Evolutionary conservation across 352 stramenopile genomes (phyloP).

Genomic region (Pythium monospermum): DNA sequence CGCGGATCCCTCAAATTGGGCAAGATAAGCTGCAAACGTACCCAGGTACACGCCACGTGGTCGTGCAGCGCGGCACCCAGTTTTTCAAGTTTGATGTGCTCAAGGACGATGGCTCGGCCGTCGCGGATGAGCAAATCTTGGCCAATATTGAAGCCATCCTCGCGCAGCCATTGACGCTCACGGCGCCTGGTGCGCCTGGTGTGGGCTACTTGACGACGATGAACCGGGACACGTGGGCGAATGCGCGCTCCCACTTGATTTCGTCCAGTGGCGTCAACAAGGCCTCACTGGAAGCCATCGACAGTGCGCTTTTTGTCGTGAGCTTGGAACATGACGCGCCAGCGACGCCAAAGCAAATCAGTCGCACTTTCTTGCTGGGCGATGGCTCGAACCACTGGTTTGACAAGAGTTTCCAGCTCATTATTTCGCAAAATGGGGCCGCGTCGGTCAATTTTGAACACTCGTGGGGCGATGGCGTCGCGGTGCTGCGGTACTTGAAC

Average conservation of each 20-base stretch:
- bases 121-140: conserved; percentile 78
- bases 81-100: conserved; percentile 89
- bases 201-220: conserved; percentile 79
- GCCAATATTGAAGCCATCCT: conserved; percentile 83
- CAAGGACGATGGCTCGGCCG: conserved; percentile 41
- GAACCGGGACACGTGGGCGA: conserved; percentile 79
- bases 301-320: conserved; percentile 84
- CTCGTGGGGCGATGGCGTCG: conserved; percentile 86
- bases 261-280: conserved; percentile 50
- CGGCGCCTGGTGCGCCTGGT: conserved; percentile 32
- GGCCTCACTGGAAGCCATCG: conserved; percentile 71
- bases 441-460: conserved; percentile 90
- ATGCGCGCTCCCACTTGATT: conserved; percentile 54
- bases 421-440: conserved; percentile 74
- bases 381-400: conserved; percentile 89
- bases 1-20: conserved; percentile 53
- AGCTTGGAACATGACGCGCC: conserved; percentile 71
- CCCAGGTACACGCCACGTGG: conserved; percentile 62
- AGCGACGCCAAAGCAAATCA: conserved; percentile 47
- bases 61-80: conserved; percentile 81
- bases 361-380: conserved; percentile 74
- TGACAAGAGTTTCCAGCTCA: conserved; percentile 91
- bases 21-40: conserved; percentile 72
- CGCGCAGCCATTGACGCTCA: conserved; percentile 41
- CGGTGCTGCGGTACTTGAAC: conserved; percentile 86